These are phyloP conservation scores for Smallanthus sonchifolius DNA, from an alignment of 129 eudicot genomes.

Conservation along the genomic window DNA sequence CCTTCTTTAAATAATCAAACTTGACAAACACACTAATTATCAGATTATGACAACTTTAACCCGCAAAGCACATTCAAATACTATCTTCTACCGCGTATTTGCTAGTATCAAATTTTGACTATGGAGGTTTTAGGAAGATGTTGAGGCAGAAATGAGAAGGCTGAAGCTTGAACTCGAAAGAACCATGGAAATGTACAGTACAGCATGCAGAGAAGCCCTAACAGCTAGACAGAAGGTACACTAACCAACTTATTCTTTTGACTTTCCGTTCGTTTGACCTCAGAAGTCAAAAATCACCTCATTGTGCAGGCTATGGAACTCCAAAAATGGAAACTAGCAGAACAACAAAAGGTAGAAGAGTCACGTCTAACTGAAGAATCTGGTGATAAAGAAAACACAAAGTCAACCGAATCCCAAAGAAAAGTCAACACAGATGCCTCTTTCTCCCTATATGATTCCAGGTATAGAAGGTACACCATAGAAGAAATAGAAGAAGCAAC, in stretches of 20 bases:
- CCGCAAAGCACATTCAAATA: neutral
- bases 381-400: constrained; percentile 50
- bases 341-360: constrained; percentile 56
- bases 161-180: constrained; percentile 63
- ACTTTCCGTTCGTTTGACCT: neutral
- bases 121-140: constrained; percentile 58
- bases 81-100: neutral
- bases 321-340: constrained; percentile 71
- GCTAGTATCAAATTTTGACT: neutral
- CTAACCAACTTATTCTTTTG: neutral
- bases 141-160: constrained; percentile 76
- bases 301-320: constrained; percentile 64
- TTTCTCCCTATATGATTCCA: constrained; percentile 28
- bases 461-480: constrained; percentile 71
- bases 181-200: constrained; percentile 78
- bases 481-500: constrained; percentile 75
- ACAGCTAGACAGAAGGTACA: constrained; percentile 65
- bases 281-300: neutral
- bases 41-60: neutral
- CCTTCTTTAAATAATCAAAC: neutral
- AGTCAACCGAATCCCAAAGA: constrained; percentile 62
- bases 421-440: constrained; percentile 37
- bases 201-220: constrained; percentile 84
- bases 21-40: neutral
- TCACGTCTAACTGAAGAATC: constrained; percentile 47